Evolutionary conservation across 2,329 filamentous ascomycete genomes (phyloP).

Genomic region (Cercospora nicotianae): DNA sequence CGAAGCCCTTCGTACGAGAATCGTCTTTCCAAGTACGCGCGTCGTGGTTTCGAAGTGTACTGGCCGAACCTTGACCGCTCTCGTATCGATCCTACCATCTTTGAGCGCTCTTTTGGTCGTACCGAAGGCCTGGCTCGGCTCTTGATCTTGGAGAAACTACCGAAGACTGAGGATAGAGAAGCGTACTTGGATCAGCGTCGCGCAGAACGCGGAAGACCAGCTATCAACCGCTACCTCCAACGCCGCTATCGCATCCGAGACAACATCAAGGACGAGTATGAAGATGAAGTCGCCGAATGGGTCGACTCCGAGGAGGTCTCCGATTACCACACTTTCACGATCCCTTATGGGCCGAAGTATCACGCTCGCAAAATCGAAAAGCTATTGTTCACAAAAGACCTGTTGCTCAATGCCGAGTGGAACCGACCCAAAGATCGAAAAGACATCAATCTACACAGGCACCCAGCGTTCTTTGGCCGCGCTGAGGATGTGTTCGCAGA

Average conservation of each 20-base stretch:
- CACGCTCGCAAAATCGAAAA: conserved; percentile 73
- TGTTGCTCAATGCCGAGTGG: conserved; percentile 84
- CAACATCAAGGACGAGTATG: conserved; percentile 74
- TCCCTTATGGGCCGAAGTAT: conserved; percentile 62
- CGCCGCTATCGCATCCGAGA: conserved; percentile 53
- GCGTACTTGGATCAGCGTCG: conserved; percentile 69
- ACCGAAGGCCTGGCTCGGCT: conserved; percentile 77
- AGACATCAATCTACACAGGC: conserved; percentile 73
- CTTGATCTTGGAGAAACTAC: conserved; percentile 75
- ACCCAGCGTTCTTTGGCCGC: conserved; percentile 81
- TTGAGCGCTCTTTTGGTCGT: conserved; percentile 74
- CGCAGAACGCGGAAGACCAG: conserved; percentile 68
- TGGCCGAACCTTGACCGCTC: conserved; percentile 73
- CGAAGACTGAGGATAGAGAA: conserved; percentile 67
- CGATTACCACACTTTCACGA: conserved; percentile 68
- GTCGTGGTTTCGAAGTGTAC: conserved; percentile 79
- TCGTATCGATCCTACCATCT: conserved; percentile 82
- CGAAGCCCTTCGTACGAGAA: conserved; percentile 87
- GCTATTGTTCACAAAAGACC: conserved; percentile 75
- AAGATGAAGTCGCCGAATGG: conserved; percentile 85
- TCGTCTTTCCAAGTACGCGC: conserved; percentile 80
- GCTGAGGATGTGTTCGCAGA: conserved; percentile 73
- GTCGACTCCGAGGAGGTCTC: conserved; percentile 72
- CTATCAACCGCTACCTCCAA: conserved; percentile 45
- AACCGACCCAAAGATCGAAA: conserved; percentile 71